Evolutionary conservation across 768 basidiomycete species (phyloP), one percentile per base, ranked within the genome.

Genomic region (Galerina marginata): DNA sequence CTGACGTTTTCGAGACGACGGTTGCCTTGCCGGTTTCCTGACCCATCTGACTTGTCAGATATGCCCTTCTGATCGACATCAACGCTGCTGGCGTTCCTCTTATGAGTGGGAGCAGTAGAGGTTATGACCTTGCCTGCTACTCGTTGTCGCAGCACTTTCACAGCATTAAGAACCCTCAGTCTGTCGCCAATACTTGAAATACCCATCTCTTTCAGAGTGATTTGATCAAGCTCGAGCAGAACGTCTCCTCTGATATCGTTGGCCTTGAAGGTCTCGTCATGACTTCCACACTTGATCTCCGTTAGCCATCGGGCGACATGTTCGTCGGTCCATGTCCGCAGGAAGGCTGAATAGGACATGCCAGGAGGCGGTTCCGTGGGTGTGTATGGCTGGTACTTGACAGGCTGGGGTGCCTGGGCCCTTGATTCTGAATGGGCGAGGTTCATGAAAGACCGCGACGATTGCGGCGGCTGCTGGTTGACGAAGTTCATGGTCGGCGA

Each of bases 161-260:
- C 91, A 1, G 89, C 96, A 58, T 86, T 90, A 16, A 94, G 69
- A 51, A 99, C 91, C 69, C 93, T 84, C 7, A 98, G 86, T 50
- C 96, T 81, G 74, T 99, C 97, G 10, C 97, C 97, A 43, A 99
- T 90, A 74, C 90, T 93, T 36, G 81, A 67, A 29, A 99, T 85
- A 12, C 91, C 91, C 87, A 99, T 92, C 75, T 99, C 97, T 71
- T 89, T 93, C 51, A 99, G 77, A 2, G 88, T 90, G 6, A 79
- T 74, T 73, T 95, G 92, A 69, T 99, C 96, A 46, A 99, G 78
- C 63, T 99, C 97, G 51, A 98, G 81, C 15, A 99, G 77, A 20
- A 99, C 88, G 70, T 93, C 91, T 5, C 96, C 95, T 52, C 93
- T 79, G 67, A 99, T 96, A 70, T 99, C 96, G 76, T 96, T 92